phyloP scores from a whole-genome alignment of 768 basidiomycete genomes.

The Nidularia sp. region DNA sequence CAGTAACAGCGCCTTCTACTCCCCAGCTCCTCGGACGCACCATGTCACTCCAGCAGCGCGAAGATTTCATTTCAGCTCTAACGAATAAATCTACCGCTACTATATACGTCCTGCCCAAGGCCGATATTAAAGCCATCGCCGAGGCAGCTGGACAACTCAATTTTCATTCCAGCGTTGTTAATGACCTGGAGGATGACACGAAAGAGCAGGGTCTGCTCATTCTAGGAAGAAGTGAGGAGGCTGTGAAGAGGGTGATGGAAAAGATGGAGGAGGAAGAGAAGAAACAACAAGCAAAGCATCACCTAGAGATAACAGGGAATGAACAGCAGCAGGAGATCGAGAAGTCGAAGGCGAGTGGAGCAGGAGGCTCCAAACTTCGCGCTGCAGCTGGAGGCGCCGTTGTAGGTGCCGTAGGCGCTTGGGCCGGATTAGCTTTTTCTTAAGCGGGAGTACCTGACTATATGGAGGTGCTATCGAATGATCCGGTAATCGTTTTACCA shows the following conservation, averaged over 20 bases:
- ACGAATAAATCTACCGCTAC: slow-evolving; percentile 38
- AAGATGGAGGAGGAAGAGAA: slow-evolving; percentile 21
- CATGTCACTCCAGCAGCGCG: slow-evolving; percentile 51
- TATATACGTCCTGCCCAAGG: slow-evolving; percentile 42
- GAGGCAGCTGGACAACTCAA: slow-evolving; percentile 36
- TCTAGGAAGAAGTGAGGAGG: slow-evolving; percentile 46
- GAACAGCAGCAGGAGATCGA: neutral
- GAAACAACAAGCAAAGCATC: neutral
- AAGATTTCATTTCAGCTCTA: slow-evolving; percentile 44
- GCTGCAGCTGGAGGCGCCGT: slow-evolving; percentile 55
- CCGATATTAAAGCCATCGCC: slow-evolving; percentile 36
- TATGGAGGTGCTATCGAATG: too few species aligned
- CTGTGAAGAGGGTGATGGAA: slow-evolving; percentile 35
- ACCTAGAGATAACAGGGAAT: neutral
- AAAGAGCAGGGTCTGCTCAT: slow-evolving; percentile 43
- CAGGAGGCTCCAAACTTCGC: slow-evolving; percentile 19
- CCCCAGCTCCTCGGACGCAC: slow-evolving; percentile 35
- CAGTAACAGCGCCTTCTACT: slow-evolving; percentile 13
- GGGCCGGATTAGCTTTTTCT: slow-evolving; percentile 53
- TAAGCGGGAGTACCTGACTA: slow-evolving; percentile 6
- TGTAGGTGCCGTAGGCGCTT: slow-evolving; percentile 57
- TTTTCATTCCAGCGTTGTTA: slow-evolving; percentile 38
- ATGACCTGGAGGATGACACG: slow-evolving; percentile 22
- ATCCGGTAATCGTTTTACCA: too few species aligned
- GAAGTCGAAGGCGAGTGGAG: neutral